A percentile compares a stretch with the other conserved stretches of the same genome.
These are phyloP conservation scores for Eimeria praecox DNA, from an alignment of 169 alveolate species.

Conservation along the genomic window DNA sequence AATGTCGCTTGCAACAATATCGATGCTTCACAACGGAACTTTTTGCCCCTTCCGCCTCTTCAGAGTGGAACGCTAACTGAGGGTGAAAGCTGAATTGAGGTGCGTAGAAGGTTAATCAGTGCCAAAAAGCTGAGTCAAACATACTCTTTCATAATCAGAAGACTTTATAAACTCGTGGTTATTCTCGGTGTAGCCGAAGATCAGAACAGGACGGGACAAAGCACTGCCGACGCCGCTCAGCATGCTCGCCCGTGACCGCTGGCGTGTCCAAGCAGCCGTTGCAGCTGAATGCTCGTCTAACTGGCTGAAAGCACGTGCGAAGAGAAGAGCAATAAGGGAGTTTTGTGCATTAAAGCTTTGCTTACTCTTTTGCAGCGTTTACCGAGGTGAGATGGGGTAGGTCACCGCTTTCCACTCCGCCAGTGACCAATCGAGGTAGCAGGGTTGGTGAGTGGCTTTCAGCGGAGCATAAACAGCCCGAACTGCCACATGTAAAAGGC, in stretches of 20 bases:
- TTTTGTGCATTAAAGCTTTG: no score
- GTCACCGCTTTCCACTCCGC: conserved; percentile 14
- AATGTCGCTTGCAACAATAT: background rate
- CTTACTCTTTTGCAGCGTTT: background rate
- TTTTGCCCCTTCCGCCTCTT: background rate
- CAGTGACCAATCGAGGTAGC: conserved; percentile 36
- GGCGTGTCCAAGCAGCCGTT: conserved; percentile 45
- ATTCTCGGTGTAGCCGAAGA: background rate
- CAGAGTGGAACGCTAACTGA: background rate
- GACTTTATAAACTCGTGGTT: background rate
- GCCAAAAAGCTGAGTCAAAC: background rate
- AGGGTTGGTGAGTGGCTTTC: background rate
- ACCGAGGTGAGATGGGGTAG: background rate
- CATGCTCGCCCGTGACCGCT: conserved; percentile 35
- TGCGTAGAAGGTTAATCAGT: background rate
- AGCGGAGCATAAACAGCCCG: background rate
- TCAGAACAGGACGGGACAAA: background rate
- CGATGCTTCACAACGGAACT: background rate
- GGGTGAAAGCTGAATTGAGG: background rate
- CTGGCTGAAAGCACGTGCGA: background rate
- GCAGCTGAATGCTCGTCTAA: background rate
- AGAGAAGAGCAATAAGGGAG: background rate
- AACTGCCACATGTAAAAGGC: background rate
- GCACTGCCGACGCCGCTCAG: conserved; percentile 50
- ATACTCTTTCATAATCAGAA: background rate